phyloP scores from a whole-genome alignment of 1,284 basidiomycete genomes.

The Ustilago lituana region DNA sequence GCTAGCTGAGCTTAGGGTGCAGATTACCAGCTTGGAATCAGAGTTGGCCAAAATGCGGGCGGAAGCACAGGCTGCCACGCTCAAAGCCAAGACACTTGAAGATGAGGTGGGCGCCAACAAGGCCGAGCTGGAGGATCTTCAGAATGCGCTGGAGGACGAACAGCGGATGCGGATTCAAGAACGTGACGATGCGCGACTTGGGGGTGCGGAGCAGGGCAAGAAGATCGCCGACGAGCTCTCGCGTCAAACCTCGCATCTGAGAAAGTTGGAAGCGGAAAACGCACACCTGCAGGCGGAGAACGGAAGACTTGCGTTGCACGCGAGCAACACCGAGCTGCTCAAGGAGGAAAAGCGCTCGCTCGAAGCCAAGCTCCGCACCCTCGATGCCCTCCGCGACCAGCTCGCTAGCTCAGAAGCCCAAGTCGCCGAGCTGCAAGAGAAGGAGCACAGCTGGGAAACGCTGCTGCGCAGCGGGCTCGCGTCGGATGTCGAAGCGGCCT shows the following conservation, averaged over 20 bases:
- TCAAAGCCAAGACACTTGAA: conserved; percentile 5
- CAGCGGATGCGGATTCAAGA: conserved; percentile 27
- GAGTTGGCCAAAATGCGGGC: conserved; percentile 30
- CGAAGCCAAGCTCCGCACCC: conserved; percentile 46
- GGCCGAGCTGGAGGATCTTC: conserved; percentile 43
- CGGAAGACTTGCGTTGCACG: conserved; percentile 30
- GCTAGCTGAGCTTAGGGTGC: conserved; percentile 10
- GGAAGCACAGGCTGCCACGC: conserved; percentile 28
- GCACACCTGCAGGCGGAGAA: conserved; percentile 48
- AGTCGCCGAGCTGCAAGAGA: conserved; percentile 52
- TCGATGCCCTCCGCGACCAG: conserved; percentile 44
- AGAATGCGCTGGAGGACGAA: conserved; percentile 49
- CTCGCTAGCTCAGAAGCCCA: conserved; percentile 49
- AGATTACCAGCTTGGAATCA: conserved; percentile 22
- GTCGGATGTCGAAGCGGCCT: conserved; percentile 30
- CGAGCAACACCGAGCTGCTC: conserved; percentile 50
- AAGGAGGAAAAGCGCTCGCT: conserved; percentile 61
- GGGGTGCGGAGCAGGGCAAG: conserved; percentile 17
- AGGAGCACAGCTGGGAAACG: conserved; percentile 36
- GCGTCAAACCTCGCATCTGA: conserved; percentile 29
- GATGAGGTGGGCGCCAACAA: conserved; percentile 39
- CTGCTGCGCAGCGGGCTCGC: conserved; percentile 18
- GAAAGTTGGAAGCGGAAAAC: conserved; percentile 48
- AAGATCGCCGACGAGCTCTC: conserved; percentile 44
- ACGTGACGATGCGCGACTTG: conserved; percentile 10